Evolutionary conservation across 106 monocot genomes (phyloP).

Genomic region (Vanilla planifolia): DNA sequence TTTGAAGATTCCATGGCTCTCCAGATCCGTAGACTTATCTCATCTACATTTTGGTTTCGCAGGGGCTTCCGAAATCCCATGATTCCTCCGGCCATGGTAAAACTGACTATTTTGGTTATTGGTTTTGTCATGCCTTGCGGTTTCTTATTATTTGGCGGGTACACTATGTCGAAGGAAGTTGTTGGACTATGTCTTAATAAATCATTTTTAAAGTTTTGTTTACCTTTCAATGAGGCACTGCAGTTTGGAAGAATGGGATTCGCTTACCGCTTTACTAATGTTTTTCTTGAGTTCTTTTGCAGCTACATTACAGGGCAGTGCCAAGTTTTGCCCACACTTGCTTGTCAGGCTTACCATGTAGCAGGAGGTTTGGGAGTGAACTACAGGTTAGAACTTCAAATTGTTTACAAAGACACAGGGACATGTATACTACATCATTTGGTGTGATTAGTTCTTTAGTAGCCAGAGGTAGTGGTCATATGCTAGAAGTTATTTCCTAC

Average conservation of each 20-base stretch:
- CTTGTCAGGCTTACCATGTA: slow-evolving; percentile 11
- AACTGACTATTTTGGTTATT: not conserved
- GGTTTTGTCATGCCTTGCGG: not conserved
- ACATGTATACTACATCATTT: not conserved
- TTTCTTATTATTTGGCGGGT: not conserved
- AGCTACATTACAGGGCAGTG: slow-evolving; percentile 32
- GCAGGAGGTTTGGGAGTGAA: slow-evolving; percentile 11
- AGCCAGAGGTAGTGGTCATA: slow-evolving; percentile 4
- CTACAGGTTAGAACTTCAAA: slow-evolving; percentile 14
- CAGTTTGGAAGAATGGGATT: not conserved
- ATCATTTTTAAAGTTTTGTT: not conserved
- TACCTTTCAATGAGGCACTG: not conserved
- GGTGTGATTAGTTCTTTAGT: slow-evolving; percentile 1
- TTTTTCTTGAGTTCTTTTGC: slow-evolving; percentile 12
- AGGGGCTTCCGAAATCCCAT: not conserved
- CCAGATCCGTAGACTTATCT: not conserved
- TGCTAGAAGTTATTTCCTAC: slow-evolving; percentile 14
- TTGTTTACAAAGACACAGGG: slow-evolving; percentile 4
- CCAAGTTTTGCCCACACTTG: slow-evolving; percentile 19
- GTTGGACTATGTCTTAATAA: too few relatives aligned
- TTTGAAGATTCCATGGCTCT: slow-evolving; percentile 5
- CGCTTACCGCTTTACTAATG: not conserved
- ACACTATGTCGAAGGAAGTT: too few relatives aligned
- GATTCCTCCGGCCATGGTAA: slow-evolving; percentile 6
- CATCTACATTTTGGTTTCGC: not conserved